Conservation (phyloP, 2,329 filamentous ascomycete species). For the Tolypocladium tundrense region DNA sequence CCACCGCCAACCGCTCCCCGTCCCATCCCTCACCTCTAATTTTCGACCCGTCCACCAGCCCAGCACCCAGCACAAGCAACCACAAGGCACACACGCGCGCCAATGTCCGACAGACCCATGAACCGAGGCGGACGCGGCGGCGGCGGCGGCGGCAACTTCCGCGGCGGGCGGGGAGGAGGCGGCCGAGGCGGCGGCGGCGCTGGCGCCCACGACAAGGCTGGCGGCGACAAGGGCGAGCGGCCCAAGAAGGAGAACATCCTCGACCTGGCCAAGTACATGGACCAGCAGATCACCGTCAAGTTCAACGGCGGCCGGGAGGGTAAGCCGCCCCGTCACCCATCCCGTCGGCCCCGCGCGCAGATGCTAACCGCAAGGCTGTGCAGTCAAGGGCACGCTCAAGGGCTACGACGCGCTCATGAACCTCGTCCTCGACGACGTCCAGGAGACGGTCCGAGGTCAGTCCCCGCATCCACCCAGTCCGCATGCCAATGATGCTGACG, state of each 20-base stretch:
- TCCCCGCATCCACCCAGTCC: conserved; percentile 1
- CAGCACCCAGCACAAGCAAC: neutral
- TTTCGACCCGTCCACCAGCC: neutral
- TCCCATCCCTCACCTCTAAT: neutral
- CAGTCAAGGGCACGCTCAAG: conserved; percentile 60
- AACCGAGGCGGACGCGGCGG: conserved; percentile 31
- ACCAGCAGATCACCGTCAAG: conserved; percentile 90
- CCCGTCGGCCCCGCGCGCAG: neutral
- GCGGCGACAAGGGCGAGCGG: conserved; percentile 50
- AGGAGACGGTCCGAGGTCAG: conserved; percentile 79
- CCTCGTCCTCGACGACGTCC: conserved; percentile 86
- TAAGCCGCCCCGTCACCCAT: conserved; percentile 27
- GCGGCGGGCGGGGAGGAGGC: conserved; percentile 35
- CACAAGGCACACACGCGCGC: neutral
- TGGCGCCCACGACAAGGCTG: conserved; percentile 23
- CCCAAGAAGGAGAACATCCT: conserved; percentile 99
- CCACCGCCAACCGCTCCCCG: neutral
- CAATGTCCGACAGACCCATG: conserved; percentile 41
- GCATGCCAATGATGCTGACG: neutral
- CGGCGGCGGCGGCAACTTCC: conserved; percentile 19
- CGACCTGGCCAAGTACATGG: conserved; percentile 91
- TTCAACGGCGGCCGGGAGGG: conserved; percentile 92
- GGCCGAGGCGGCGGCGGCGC: conserved; percentile 34
- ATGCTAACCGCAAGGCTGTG: neutral
- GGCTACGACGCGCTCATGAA: conserved; percentile 98